A percentile compares a stretch with the other conserved stretches of the same genome.
These are phyloP conservation scores for Fistulinella cinereoalba DNA, from an alignment of 1,284 basidiomycete genomes.

Conservation along the genomic window DNA sequence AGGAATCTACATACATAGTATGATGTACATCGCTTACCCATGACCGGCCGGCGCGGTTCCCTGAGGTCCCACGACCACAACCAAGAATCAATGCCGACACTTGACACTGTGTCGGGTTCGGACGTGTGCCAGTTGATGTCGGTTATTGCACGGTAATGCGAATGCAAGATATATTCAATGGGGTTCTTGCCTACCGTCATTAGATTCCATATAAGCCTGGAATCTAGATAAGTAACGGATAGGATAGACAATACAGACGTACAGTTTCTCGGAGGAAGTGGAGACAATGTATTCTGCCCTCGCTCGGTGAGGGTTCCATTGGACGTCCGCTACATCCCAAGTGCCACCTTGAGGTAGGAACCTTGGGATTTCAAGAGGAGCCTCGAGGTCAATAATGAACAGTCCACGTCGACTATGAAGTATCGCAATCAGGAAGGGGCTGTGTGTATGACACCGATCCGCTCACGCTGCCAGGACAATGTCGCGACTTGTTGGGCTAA, in stretches of 20 bases:
- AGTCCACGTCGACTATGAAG: slow-evolving; percentile 78
- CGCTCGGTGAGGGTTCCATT: slow-evolving; percentile 92
- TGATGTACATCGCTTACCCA: slow-evolving; percentile 44
- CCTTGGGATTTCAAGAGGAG: slow-evolving; percentile 83
- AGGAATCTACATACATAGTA: neutral
- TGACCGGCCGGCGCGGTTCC: slow-evolving; percentile 58
- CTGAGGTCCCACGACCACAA: slow-evolving; percentile 88
- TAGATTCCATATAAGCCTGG: slow-evolving; percentile 91
- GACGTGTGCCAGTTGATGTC: slow-evolving; percentile 95
- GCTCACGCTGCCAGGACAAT: slow-evolving; percentile 77
- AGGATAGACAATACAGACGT: slow-evolving; percentile 22
- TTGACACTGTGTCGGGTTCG: slow-evolving; percentile 74
- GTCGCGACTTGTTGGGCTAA: slow-evolving; percentile 75
- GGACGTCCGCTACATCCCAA: slow-evolving; percentile 95
- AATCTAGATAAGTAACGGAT: slow-evolving; percentile 7
- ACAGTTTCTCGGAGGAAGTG: slow-evolving; percentile 93
- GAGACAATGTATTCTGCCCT: slow-evolving; percentile 90
- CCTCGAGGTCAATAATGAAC: slow-evolving; percentile 94
- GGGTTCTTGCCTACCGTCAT: slow-evolving; percentile 64
- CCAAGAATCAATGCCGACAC: slow-evolving; percentile 80
- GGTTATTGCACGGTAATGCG: slow-evolving; percentile 90
- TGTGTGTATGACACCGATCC: neutral
- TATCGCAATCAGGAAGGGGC: neutral
- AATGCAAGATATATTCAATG: slow-evolving; percentile 78
- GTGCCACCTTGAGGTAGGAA: slow-evolving; percentile 94